phyloP scores from a whole-genome alignment of 1,284 basidiomycete genomes.

The Leccinum griseonigrum region DNA sequence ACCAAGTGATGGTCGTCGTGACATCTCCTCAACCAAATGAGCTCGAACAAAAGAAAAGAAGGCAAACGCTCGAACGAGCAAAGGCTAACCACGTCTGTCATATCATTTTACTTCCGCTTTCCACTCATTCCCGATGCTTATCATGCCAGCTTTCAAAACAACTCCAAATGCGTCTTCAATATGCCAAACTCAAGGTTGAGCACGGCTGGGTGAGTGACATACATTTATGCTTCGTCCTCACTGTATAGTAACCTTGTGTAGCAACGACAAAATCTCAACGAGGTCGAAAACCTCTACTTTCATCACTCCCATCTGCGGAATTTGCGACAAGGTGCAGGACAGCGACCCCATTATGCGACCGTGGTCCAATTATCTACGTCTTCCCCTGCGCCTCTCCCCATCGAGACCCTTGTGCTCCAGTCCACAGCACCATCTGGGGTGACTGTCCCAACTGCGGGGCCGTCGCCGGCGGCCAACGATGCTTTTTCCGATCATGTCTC shows the following conservation, averaged over 20 bases:
- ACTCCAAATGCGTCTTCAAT: conserved; percentile 72
- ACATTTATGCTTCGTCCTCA: conserved; percentile 5
- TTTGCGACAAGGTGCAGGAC: conserved; percentile 12
- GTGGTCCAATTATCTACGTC: background rate
- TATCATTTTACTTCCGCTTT: background rate
- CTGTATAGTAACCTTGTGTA: conserved; percentile 22
- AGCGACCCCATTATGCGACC: conserved; percentile 11
- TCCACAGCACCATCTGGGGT: conserved; percentile 1
- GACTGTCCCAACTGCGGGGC: conserved; percentile 11
- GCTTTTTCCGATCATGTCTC: conserved; percentile 4
- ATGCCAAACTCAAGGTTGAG: conserved; percentile 75
- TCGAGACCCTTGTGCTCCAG: conserved; percentile 6
- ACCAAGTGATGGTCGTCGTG: conserved; percentile 22
- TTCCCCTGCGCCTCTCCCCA: background rate
- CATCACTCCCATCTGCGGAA: conserved; percentile 53
- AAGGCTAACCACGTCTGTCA: conserved; percentile 60
- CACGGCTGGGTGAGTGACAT: conserved; percentile 67
- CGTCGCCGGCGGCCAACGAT: conserved; percentile 4
- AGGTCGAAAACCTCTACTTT: conserved; percentile 78
- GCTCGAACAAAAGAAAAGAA: conserved; percentile 42
- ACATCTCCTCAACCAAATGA: conserved; percentile 27
- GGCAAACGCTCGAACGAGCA: conserved; percentile 53
- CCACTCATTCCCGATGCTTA: background rate
- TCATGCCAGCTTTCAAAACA: conserved; percentile 62
- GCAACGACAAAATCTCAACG: conserved; percentile 73